Evolutionary conservation across 345 rosid genomes (phyloP).

Genomic region (Camelina hispida): DNA sequence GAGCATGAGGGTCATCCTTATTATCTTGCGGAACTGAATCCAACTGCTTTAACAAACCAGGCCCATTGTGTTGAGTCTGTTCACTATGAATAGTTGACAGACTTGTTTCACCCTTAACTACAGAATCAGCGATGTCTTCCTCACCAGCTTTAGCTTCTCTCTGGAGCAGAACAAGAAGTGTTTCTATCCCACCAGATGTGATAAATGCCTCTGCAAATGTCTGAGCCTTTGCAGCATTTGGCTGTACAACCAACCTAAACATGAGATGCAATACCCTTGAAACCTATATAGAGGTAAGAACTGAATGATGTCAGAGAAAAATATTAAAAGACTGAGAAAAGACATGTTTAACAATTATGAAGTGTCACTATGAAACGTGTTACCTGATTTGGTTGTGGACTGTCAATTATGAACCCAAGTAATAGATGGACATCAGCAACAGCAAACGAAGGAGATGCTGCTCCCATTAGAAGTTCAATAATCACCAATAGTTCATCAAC

Average conservation of each 20-base stretch:
- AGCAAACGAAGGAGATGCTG: constrained; percentile 73
- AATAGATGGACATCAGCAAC: constrained; percentile 71
- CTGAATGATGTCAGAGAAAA: constrained; percentile 24
- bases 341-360: constrained; percentile 3
- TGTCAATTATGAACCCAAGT: constrained; percentile 87
- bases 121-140: constrained; percentile 40
- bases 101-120: constrained; percentile 44
- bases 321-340: neutral
- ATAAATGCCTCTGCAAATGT: constrained; percentile 82
- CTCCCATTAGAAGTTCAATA: constrained; percentile 90
- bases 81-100: constrained; percentile 47
- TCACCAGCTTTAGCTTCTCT: constrained; percentile 93
- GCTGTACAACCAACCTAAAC: constrained; percentile 88
- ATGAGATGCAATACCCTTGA: constrained; percentile 88
- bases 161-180: constrained; percentile 93
- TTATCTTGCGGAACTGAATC: constrained; percentile 43
- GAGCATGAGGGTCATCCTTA: constrained; percentile 36
- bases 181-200: constrained; percentile 88
- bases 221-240: constrained; percentile 76
- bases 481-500: constrained; percentile 97
- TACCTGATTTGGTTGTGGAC: constrained; percentile 98
- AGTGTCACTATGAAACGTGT: neutral
- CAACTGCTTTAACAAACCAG: constrained; percentile 48
- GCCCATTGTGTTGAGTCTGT: constrained; percentile 39
- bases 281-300: constrained; percentile 57